Conservation (phyloP, 306 rosid genomes). For the Begonia masoniana region DNA sequence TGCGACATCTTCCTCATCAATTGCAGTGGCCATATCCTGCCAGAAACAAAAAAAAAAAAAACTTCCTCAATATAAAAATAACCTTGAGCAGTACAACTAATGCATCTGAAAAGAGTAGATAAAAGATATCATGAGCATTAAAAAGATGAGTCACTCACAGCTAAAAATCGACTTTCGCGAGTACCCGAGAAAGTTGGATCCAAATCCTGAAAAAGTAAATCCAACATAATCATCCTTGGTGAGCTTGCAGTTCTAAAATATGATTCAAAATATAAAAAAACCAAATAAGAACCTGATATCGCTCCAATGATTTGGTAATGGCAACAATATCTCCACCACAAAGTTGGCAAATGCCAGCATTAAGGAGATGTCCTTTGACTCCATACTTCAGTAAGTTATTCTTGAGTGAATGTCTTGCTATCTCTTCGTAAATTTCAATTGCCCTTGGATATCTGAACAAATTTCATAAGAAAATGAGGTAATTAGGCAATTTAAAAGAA, state of each 20-base stretch:
- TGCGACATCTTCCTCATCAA: conserved; percentile 77
- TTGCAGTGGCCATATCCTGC: conserved; percentile 72
- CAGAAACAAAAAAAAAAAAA: conserved; percentile 1
- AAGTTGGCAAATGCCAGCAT: conserved; percentile 94
- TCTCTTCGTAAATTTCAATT: conserved; percentile 71
- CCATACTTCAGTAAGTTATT: conserved; percentile 88
- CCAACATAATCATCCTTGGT: too few species aligned
- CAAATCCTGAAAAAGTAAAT: conserved; percentile 57
- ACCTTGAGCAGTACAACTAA: too few species aligned
- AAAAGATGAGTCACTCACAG: conserved; percentile 29
- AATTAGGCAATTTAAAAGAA: too few species aligned
- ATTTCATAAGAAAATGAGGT: neutral
- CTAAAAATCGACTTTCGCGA: conserved; percentile 70
- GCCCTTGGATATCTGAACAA: conserved; percentile 63
- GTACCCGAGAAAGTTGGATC: conserved; percentile 93
- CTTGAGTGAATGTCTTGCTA: conserved; percentile 78
- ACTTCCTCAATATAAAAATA: too few species aligned
- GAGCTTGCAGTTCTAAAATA: too few species aligned
- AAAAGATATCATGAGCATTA: neutral
- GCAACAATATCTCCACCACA: conserved; percentile 81
- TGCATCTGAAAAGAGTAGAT: too few species aligned
- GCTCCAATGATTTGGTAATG: conserved; percentile 70
- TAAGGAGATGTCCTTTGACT: conserved; percentile 94
- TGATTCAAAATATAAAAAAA: too few species aligned
- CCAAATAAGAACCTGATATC: conserved; percentile 45